Base-by-base conservation (phyloP, 1,284 basidiomycete species). In the Moniliella sp. region DNA sequence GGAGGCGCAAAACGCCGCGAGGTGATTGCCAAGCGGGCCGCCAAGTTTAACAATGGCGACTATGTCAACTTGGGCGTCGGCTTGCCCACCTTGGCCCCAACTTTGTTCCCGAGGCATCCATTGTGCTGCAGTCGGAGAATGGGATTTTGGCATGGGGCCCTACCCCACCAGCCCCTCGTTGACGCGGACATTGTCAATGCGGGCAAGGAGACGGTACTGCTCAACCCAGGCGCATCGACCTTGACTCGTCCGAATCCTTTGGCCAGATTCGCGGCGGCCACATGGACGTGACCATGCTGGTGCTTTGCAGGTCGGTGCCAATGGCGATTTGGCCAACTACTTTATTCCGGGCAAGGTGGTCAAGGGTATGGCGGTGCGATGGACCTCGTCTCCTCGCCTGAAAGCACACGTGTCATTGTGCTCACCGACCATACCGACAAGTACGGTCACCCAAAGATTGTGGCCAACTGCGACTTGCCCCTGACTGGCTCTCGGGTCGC, bases 111-210 rank as follows among this genome's bases (percentile, higher is more conserved):
- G 34, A 41, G 4, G 56, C 49, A 5, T 72, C 71, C 33, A 79
- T 91, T 23, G 84, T 81, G 78, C 61, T 86, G 50, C 84, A 93
- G 62, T 82, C 78, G 50, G 83, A 93, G 68, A 93, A 93, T 51
- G 83, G 83, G 37, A 78, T 91, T 40, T 67, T 93, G 42, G 83
- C 45, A 83, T 91, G 80, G 84, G 84, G 2, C 82, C 83, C 26
- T 88, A 84, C 61, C 84, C 84, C 11, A 78, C 78, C 7, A 67
- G 74, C 62, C 71, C 77, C 25, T 68, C 86, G 58, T 69, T 88
- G 83, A 91, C 61, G 72, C 79, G 78, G 82, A 88, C 54, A 70
- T 86, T 43, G 80, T 88, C 56, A 88, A 88, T 31, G 46, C 46
- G 3, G 46, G 46, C 4, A 49, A 49, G 33, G 46, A 48, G 27